Percentiles rank a stretch among this genome's conserved stretches.
Evolutionary conservation across 2,329 filamentous ascomycete species (phyloP).

Genomic region (Penicillium psychrosexuale): DNA sequence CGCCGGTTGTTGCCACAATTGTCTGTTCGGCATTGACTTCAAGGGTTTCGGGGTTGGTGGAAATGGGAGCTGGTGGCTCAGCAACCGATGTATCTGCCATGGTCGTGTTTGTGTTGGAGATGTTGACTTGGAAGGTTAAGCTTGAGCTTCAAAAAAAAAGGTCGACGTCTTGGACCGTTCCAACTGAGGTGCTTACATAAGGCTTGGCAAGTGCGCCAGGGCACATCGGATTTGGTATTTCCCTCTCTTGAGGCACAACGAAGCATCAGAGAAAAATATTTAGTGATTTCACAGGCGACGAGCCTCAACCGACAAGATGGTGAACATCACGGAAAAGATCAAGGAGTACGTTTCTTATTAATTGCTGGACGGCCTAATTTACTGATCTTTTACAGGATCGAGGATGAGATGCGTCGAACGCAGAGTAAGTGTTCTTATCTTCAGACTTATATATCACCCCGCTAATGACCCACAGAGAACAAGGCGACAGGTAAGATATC

Average conservation of each 20-base stretch:
- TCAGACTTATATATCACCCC: constrained; percentile 21
- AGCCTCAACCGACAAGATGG: constrained; percentile 60
- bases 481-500: constrained; percentile 84
- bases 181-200: constrained; percentile 6
- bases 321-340: constrained; percentile 99
- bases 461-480: constrained; percentile 65
- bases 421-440: constrained; percentile 67
- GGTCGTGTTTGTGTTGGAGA: constrained; percentile 4
- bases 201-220: constrained; percentile 4
- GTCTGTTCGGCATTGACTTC: constrained; percentile 17
- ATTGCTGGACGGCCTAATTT: constrained; percentile 6
- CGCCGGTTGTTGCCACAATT: constrained; percentile 15
- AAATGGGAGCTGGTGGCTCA: constrained; percentile 47
- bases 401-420: constrained; percentile 98
- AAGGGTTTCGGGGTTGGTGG: constrained; percentile 42
- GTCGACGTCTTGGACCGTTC: not conserved
- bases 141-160: constrained; percentile 9
- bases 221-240: constrained; percentile 9
- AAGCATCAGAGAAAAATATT: not conserved
- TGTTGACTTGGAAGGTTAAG: not conserved
- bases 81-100: constrained; percentile 31
- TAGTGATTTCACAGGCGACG: constrained; percentile 20
- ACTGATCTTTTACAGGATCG: constrained; percentile 64
- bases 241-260: not conserved
- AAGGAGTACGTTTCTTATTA: constrained; percentile 69